Base-by-base conservation (phyloP, 768 basidiomycete species). In the Tephrocybe sp. region DNA sequence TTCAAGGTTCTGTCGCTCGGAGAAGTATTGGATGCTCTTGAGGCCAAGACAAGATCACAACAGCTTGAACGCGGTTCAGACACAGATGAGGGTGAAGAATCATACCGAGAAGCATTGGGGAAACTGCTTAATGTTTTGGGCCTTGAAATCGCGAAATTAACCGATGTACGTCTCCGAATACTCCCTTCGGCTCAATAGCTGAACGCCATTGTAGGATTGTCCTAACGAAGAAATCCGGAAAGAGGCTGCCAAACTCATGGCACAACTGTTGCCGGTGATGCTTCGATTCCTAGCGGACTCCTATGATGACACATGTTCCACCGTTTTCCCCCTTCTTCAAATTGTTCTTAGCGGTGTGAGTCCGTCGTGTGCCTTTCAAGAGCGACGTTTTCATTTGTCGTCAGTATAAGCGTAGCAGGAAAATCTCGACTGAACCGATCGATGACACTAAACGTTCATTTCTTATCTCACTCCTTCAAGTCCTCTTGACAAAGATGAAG, bases 261-360 rank as follows among this genome's bases (percentile, higher is more conserved):
- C 75, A 28, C 82, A 88, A 58, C 69, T 86, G 35, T 76, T 94
- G 15, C 92, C 94, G 1, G 76, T 93, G 28, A 79, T 92, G 73
- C 76, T 99, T 9, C 86, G 83, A 13, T 94, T 98, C 72, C 76
- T 98, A 71, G 87, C 86, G 8, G 97, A 98, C 61, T 77, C 86
- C 22, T 90, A 91, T 55, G 91, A 95, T 53, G 94, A 96, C 60
- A 94, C 92, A 5, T 86, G 86, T 54, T 82, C 83, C 18, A 87
- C 94, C 6, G 78, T 98, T 32, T 91, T 94, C 60, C 84, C 90
- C 3, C 71, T 97, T 47, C 71, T 97, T 12, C 82, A 86, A 53
- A 77, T 80, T 18, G 72, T 97, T 48, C 79, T 99, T 31, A 73
- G 77, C 25, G 78, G 77, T 42, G 94, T 94, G 64, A 65, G 88